These are phyloP conservation scores for Lecanosticta acicola DNA, from an alignment of 2,329 filamentous ascomycete species.

Conservation along the genomic window DNA sequence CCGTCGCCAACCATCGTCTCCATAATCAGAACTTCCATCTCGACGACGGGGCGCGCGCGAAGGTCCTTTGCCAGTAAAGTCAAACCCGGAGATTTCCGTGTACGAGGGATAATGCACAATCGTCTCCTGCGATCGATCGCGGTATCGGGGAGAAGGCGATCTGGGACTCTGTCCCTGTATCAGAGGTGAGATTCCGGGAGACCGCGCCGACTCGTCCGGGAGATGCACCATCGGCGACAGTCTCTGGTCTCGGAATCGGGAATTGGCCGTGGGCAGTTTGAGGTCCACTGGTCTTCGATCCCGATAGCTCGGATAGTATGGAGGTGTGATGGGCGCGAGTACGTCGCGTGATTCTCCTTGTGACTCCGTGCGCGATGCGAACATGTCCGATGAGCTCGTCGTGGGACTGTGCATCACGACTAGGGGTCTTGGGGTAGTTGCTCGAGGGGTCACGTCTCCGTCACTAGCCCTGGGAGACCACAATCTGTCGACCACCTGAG, in stretches of 20 bases:
- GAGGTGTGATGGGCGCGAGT: conserved; percentile 6
- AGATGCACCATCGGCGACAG: conserved; percentile 1
- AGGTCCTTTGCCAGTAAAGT: conserved; percentile 3
- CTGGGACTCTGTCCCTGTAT: neutral
- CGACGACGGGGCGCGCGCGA: neutral
- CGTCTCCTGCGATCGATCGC: neutral
- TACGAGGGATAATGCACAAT: conserved; percentile 6
- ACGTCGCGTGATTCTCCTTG: conserved; percentile 4
- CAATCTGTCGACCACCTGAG: neutral
- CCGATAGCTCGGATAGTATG: conserved; percentile 2
- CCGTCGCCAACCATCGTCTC: conserved; percentile 10
- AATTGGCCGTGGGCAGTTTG: conserved; percentile 5
- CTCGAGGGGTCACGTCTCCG: conserved; percentile 2
- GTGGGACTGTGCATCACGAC: conserved; percentile 10
- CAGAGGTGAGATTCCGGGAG: conserved; percentile 2
- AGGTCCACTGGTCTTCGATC: conserved; percentile 9
- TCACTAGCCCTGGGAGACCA: neutral
- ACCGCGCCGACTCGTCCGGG: conserved; percentile 2
- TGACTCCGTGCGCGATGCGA: neutral
- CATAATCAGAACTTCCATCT: neutral
- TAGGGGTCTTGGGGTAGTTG: conserved; percentile 1
- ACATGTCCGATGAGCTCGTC: conserved; percentile 1
- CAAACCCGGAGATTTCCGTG: conserved; percentile 2
- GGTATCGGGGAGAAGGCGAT: conserved; percentile 1
- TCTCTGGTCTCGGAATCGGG: conserved; percentile 5